Base-by-base conservation (phyloP, 148 eudicot genomes). In the Tetragonia tetragonoides region DNA sequence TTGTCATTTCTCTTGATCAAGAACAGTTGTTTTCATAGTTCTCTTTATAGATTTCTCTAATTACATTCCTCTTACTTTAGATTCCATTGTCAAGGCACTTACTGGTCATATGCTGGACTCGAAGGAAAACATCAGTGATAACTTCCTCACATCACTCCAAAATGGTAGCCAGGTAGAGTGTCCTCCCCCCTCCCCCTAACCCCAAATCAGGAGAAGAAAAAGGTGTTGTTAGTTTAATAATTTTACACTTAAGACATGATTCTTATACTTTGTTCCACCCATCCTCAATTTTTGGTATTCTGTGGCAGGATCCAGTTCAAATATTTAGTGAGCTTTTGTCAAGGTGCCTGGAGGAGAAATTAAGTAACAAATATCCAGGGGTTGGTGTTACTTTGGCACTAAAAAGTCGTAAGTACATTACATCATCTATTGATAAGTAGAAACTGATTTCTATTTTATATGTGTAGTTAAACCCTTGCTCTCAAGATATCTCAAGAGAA, bases 81-180 rank as follows among this genome's bases (percentile, higher is more conserved):
- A 88, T 85, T 79, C 80, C 54, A 82, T 95, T 65, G 90, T 83
- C 39, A 87, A 87, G 81, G 85, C 86, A 51, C 88, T 93, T 68
- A 88, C 87, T 64, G 86, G 87, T 18, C 79, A 73, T 63, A 88
- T 95, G 95, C 77, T 83, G 68, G 91, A 86, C 34, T 77, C 87
- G 28, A 95, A 95, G 94, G 99, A 95, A 84, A 95, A 95, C 78
- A 85, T 93, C 34, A 88, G 87, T 62, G 71, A 72, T 51, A 83
- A 85, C 77, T 74, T 87, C 74, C 80, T 91, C 74, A 60, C 88
- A 78, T 83, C 92, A 49, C 70, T 87, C 47, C 89, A 76, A 53
- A 83, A 81, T 75, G 89, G 88, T 40, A 82, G 78, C 66, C 79
- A 64, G 97, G 99, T 95, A 80, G 53, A 73, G 15, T 21, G 18